A percentile compares a stretch with the other conserved stretches of the same genome.
phyloP scores from a whole-genome alignment of 805 yeast species.

The Starmerella potacharoeniae region DNA sequence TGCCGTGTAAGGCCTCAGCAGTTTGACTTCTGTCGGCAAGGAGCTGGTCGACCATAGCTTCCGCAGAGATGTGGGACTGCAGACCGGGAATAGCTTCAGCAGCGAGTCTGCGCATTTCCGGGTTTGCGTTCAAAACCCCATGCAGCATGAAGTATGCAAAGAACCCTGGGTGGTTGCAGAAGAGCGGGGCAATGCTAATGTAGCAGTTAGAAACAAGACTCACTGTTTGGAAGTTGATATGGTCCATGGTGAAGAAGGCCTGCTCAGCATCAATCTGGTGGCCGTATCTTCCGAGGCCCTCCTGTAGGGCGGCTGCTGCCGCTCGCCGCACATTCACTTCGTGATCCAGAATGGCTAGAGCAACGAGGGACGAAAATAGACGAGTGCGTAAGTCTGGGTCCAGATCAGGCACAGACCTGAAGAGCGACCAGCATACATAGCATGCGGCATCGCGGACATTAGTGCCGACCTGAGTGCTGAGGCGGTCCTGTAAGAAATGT shows the following conservation, averaged over 20 bases:
- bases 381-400: conserved; percentile 14
- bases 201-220: conserved; percentile 37
- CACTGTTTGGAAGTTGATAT: conserved; percentile 41
- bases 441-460: conserved; percentile 78
- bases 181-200: conserved; percentile 28
- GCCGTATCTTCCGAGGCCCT: conserved; percentile 68
- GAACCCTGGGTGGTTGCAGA: conserved; percentile 15
- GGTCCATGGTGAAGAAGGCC: conserved; percentile 40
- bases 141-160: conserved; percentile 28
- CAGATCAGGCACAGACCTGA: conserved; percentile 32
- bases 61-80: background rate
- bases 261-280: conserved; percentile 26
- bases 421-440: conserved; percentile 71
- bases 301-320: conserved; percentile 79
- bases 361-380: conserved; percentile 34
- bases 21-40: background rate
- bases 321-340: conserved; percentile 71
- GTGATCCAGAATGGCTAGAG: conserved; percentile 53
- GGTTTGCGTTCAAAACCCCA: conserved; percentile 32
- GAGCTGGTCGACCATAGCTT: background rate
- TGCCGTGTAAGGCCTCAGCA: conserved; percentile 11
- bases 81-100: conserved; percentile 29
- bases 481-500: conserved; percentile 46
- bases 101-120: conserved; percentile 35
- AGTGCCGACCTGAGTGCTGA: conserved; percentile 45